phyloP scores from a whole-genome alignment of 2,329 filamentous ascomycete genomes.

The Akanthomyces uredinophilus region DNA sequence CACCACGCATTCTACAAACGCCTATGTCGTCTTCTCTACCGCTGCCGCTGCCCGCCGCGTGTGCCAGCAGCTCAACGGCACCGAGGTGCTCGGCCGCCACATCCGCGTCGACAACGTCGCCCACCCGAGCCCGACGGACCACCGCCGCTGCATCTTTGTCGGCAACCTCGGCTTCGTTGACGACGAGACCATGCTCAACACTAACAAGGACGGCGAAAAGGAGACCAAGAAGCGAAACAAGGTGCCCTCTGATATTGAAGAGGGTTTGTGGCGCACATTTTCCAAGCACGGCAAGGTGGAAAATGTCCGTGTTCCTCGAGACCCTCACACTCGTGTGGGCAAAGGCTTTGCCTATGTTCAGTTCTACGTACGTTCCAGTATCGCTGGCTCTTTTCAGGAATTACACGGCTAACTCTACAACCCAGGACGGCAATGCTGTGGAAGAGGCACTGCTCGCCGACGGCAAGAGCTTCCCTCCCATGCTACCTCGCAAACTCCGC shows the following conservation, averaged over 20 bases:
- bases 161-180: constrained; percentile 96
- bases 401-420: constrained; percentile 14
- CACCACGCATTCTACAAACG: constrained; percentile 89
- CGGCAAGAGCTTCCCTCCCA: constrained; percentile 87
- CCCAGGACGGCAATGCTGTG: constrained; percentile 73
- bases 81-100: constrained; percentile 77
- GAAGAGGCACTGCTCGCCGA: constrained; percentile 86
- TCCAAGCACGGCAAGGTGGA: constrained; percentile 73
- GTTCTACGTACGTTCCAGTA: constrained; percentile 58
- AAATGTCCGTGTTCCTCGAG: constrained; percentile 86
- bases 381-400: neutral
- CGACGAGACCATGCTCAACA: constrained; percentile 69
- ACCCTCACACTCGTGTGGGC: constrained; percentile 83
- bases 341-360: constrained; percentile 98
- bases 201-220: constrained; percentile 59
- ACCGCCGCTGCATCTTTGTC: constrained; percentile 90
- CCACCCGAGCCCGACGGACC: constrained; percentile 75
- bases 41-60: constrained; percentile 70
- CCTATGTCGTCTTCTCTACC: constrained; percentile 85
- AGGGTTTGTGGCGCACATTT: constrained; percentile 85
- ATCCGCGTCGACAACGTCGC: constrained; percentile 86
- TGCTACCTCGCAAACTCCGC: constrained; percentile 83
- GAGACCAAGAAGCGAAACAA: constrained; percentile 70
- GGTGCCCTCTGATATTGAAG: constrained; percentile 78
- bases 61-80: constrained; percentile 74